Conservation (phyloP, 495 filamentous ascomycete genomes). For the Chlorociboria aeruginascens region DNA sequence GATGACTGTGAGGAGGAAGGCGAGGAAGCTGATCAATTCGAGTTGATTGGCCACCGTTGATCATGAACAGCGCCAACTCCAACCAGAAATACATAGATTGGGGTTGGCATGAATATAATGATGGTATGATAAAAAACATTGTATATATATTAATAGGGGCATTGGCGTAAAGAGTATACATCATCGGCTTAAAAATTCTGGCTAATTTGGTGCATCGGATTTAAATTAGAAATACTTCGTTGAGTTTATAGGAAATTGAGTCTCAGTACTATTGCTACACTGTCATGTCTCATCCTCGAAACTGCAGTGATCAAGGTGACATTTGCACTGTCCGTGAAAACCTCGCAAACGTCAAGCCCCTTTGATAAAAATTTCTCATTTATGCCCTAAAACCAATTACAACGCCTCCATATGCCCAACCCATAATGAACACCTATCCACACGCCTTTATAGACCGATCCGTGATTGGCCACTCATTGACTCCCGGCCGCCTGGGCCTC, state of each 20-base stretch:
- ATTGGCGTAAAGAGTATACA: no score
- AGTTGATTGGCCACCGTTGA: constrained; percentile 61
- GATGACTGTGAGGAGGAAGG: constrained; percentile 25
- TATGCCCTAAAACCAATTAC: background rate
- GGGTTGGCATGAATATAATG: constrained; percentile 6
- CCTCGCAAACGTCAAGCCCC: background rate
- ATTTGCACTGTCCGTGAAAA: background rate
- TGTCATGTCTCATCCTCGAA: no score
- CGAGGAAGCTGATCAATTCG: constrained; percentile 48
- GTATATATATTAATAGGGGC: no score
- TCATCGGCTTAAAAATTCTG: no score
- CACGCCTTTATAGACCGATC: background rate
- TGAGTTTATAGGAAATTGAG: no score
- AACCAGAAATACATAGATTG: background rate
- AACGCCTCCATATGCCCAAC: background rate
- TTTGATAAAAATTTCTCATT: background rate
- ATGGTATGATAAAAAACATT: background rate
- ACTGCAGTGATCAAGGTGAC: no score
- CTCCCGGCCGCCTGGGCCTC: constrained; percentile 18
- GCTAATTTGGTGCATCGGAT: no score
- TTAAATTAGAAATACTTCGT: no score
- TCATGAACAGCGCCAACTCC: constrained; percentile 1
- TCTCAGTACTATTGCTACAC: no score
- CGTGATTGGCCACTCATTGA: constrained; percentile 2
- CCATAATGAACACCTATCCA: background rate